Evolutionary conservation across 116 monocot species (phyloP), one percentile per base, ranked within the genome.

Genomic region (Iris pallida): DNA sequence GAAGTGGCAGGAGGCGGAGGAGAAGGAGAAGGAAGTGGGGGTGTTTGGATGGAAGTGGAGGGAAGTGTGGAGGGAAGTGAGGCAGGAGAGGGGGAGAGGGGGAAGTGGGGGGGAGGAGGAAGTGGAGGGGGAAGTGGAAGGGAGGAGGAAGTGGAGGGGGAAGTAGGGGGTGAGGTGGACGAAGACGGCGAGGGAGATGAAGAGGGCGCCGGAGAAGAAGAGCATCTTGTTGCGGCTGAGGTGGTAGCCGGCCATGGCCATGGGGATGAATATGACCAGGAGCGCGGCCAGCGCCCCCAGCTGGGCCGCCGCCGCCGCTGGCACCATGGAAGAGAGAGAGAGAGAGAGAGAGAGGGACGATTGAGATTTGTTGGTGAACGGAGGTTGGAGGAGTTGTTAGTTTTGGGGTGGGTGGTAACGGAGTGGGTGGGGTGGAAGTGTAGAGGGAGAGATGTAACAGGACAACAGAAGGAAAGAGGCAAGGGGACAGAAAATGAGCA

Each of bases 141-240:
- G 56, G 19, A 72, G 20, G 57, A 84, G 70, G 57, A 81, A 60
- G 48, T 72, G 72, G 6, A 81, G 81, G 6, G 83, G 81, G 76
- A 89, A 79, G 73, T 82, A 82, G 51, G 90, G 90, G 20, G 85
- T 63, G 56, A 90, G 73, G 57, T 86, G 87, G 45, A 90, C 85
- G 54, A 66, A 75, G 45, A 89, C 78, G 68, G 90, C 89, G 62
- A 94, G 87, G 62, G 89, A 72, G 68, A 94, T 85, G 76, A 90
- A 90, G 18, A 94, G 85, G 9, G 85, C 76, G 52, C 87, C 82
- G 81, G 80, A 69, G 80, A 94, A 90, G 75, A 94, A 94, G 76
- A 94, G 87, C 68, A 94, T 68, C 79, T 93, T 93, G 80, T 86
- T 89, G 51, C 94, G 84, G 71, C 86, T 84, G 41, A 90, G 78